Percentiles rank a stretch among this genome's conserved stretches.
These are phyloP conservation scores for Xanthoceras sorbifolium DNA, from an alignment of 345 rosid genomes.

Conservation along the genomic window DNA sequence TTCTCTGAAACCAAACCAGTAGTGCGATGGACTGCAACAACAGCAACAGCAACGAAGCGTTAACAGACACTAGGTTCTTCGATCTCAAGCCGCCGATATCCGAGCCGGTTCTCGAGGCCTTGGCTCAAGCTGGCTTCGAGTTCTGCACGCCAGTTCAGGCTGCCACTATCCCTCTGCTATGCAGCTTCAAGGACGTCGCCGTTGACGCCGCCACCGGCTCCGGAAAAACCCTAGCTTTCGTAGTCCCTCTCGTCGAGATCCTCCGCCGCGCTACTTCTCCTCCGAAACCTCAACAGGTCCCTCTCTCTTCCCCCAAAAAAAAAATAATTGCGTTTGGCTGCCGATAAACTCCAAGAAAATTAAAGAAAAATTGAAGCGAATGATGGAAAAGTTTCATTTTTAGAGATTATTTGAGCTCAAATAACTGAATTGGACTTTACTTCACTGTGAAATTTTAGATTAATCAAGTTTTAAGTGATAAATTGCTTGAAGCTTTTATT, in stretches of 20 bases:
- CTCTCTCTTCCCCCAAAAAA: background rate
- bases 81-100: conserved; percentile 76
- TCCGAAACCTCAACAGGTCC: conserved; percentile 76
- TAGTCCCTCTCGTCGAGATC: conserved; percentile 77
- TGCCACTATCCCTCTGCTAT: conserved; percentile 80
- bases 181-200: conserved; percentile 85
- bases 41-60: too few species aligned
- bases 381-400: background rate
- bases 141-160: conserved; percentile 96
- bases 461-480: background rate
- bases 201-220: conserved; percentile 70
- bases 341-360: background rate
- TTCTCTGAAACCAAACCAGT: too few species aligned
- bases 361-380: background rate
- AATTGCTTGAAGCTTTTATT: background rate
- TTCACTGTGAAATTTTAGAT: background rate
- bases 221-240: conserved; percentile 89
- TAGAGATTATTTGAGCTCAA: background rate
- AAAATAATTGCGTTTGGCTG: background rate
- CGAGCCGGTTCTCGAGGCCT: conserved; percentile 58
- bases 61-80: conserved; percentile 72
- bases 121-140: conserved; percentile 55
- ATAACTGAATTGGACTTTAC: background rate
- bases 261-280: conserved; percentile 64
- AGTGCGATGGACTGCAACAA: conserved; percentile 25